Evolutionary conservation across 116 monocot genomes (phyloP), one percentile per base, ranked within the genome.

Genomic region (Posidonia oceanica): DNA sequence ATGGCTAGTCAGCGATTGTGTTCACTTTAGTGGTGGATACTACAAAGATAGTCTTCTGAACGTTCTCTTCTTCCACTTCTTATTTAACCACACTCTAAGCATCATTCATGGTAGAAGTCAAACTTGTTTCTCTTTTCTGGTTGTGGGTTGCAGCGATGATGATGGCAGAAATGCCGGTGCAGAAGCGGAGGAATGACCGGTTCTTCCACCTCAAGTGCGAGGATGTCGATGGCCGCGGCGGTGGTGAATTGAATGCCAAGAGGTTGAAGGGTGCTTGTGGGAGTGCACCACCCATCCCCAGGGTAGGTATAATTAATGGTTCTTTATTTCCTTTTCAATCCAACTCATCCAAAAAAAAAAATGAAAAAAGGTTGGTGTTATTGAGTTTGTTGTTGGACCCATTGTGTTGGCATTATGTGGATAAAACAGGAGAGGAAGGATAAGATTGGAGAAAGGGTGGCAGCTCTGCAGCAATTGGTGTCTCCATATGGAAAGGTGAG

Each of bases 401-500:
- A 3, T 53, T 52, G 11, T 22, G 68, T 29, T 44, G 17, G 37
- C 39, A 11, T n/a, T 67, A 0, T 44, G 18, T 29, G 29, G 12
- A 48, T 10, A 48, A 17, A 54, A 54, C 75, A 80, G 80, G 80
- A 72, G 68, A 69, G 63, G 70, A 81, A 81, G 38, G 81, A 76
- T 69, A 72, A 68, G 69, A 36, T 81, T 14, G 76, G 76, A 51
- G 76, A 76, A 23, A 72, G 72, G 17, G 69, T 81, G 4, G 72
- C 73, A 12, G 76, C 81, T 17, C 51, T 81, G 15, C 76, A 81
- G 39, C 81, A 76, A 54, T 55, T 81, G 69, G 81, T 81, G n/a
- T 76, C 73, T 41, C 81, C 81, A 18, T 81, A 54, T 48, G 80
- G 80, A 44, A 80, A 80, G 80, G 80, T 79, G 15, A 39, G 38